Conservation (phyloP, 2,329 filamentous ascomycete genomes). For the Penicillium sp. region DNA sequence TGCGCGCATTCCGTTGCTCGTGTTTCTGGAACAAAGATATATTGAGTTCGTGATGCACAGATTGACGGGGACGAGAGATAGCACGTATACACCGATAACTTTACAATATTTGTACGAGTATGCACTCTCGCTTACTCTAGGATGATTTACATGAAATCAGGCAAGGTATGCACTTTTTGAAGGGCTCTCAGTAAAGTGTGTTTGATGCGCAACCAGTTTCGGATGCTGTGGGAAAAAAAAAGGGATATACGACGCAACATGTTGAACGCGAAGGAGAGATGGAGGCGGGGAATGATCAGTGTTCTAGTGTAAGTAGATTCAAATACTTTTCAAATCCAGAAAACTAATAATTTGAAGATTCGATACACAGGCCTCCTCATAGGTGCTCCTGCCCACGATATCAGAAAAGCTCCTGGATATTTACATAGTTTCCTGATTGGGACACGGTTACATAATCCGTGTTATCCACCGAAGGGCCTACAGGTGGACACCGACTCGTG, state of each 20-base stretch:
- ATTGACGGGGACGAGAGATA: slow-evolving; percentile 3
- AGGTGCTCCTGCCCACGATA: too few species aligned
- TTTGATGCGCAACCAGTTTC: background rate
- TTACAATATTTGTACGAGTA: background rate
- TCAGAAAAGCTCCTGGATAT: background rate
- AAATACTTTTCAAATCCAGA: background rate
- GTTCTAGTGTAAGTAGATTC: background rate
- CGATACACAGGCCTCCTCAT: background rate
- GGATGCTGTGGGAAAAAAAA: background rate
- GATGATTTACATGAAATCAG: background rate
- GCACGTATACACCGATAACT: background rate
- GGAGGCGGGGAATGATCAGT: too few species aligned
- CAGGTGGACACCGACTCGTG: slow-evolving; percentile 24
- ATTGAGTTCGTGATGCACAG: slow-evolving; percentile 9
- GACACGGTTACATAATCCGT: slow-evolving; percentile 22
- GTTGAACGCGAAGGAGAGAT: background rate
- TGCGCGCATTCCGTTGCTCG: slow-evolving; percentile 19
- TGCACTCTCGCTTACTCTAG: background rate
- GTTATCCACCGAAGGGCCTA: background rate
- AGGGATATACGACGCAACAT: background rate
- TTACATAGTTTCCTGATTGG: slow-evolving; percentile 9
- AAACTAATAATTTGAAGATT: background rate
- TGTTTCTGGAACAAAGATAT: slow-evolving; percentile 18
- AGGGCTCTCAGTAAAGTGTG: too few species aligned
- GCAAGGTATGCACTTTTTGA: background rate